Evolutionary conservation across 495 filamentous ascomycete genomes (phyloP).

Genomic region (Penicillium lividum): DNA sequence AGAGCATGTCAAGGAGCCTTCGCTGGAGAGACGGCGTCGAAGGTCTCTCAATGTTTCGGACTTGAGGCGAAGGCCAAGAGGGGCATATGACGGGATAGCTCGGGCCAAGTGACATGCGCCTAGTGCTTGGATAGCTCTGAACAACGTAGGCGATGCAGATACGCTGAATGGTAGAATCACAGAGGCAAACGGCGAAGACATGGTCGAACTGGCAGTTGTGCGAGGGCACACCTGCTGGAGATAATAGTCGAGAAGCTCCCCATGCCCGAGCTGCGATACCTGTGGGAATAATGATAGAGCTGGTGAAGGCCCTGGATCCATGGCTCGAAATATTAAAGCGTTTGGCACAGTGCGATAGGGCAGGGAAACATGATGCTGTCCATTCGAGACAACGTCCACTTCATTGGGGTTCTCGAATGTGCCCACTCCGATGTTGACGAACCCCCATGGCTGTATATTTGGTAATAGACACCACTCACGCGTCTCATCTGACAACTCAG

Average conservation of each 20-base stretch:
- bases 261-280: constrained; percentile 26
- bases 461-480: constrained; percentile 37
- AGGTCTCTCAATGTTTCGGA: constrained; percentile 41
- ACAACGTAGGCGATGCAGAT: constrained; percentile 39
- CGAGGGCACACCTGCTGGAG: constrained; percentile 46
- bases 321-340: neutral
- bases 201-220: constrained; percentile 38
- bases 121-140: constrained; percentile 43
- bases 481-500: constrained; percentile 20
- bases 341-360: constrained; percentile 6
- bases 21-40: constrained; percentile 32
- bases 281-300: constrained; percentile 35
- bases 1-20: constrained; percentile 26
- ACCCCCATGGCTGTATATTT: constrained; percentile 35
- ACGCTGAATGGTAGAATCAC: constrained; percentile 41
- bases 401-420: constrained; percentile 34
- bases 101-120: constrained; percentile 43
- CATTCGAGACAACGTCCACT: constrained; percentile 33
- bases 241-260: constrained; percentile 45
- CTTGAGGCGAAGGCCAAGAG: constrained; percentile 39
- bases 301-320: constrained; percentile 13
- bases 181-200: constrained; percentile 44
- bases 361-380: constrained; percentile 25
- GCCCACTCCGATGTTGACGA: constrained; percentile 39
- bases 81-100: constrained; percentile 30